A percentile compares a stretch with the other conserved stretches of the same genome.
phyloP scores from a whole-genome alignment of 2,329 filamentous ascomycete genomes.

The Myriosclerotinia duriaeana region DNA sequence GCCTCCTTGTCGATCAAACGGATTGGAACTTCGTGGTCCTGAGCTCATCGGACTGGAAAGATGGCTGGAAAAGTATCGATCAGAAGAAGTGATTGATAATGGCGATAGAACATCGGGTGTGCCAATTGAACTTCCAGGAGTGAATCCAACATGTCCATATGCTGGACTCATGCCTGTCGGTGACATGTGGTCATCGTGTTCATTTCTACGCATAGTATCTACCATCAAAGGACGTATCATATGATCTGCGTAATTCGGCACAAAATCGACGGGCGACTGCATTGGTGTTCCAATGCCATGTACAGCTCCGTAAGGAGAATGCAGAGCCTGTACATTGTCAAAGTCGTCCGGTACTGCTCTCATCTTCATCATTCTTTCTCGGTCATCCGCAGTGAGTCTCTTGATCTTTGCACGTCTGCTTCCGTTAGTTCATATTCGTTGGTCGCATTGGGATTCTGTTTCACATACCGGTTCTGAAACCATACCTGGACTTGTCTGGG shows the following conservation, averaged over 20 bases:
- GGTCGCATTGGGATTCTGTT: background rate
- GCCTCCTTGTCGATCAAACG: slow-evolving; percentile 52
- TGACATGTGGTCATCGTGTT: slow-evolving; percentile 65
- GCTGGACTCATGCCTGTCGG: slow-evolving; percentile 65
- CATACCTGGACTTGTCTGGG: slow-evolving; percentile 94
- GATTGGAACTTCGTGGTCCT: slow-evolving; percentile 52
- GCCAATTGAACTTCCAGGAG: slow-evolving; percentile 51
- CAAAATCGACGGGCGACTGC: slow-evolving; percentile 41
- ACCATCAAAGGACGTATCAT: slow-evolving; percentile 62
- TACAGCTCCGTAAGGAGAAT: slow-evolving; percentile 63
- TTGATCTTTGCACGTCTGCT: slow-evolving; percentile 70
- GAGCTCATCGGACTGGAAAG: slow-evolving; percentile 50
- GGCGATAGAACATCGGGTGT: slow-evolving; percentile 58
- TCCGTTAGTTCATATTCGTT: background rate
- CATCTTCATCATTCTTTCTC: slow-evolving; percentile 71
- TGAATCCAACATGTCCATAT: slow-evolving; percentile 66
- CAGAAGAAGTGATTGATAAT: slow-evolving; percentile 54
- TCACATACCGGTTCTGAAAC: slow-evolving; percentile 89
- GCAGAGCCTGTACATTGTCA: slow-evolving; percentile 67
- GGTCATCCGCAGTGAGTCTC: slow-evolving; percentile 67
- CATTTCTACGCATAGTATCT: slow-evolving; percentile 62
- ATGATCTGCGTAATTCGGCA: slow-evolving; percentile 56
- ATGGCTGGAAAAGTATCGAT: slow-evolving; percentile 55
- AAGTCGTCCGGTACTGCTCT: slow-evolving; percentile 69
- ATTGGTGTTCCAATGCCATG: slow-evolving; percentile 41